These are phyloP conservation scores for Zalaria sp. DNA, from an alignment of 2,329 filamentous ascomycete genomes.

Conservation along the genomic window DNA sequence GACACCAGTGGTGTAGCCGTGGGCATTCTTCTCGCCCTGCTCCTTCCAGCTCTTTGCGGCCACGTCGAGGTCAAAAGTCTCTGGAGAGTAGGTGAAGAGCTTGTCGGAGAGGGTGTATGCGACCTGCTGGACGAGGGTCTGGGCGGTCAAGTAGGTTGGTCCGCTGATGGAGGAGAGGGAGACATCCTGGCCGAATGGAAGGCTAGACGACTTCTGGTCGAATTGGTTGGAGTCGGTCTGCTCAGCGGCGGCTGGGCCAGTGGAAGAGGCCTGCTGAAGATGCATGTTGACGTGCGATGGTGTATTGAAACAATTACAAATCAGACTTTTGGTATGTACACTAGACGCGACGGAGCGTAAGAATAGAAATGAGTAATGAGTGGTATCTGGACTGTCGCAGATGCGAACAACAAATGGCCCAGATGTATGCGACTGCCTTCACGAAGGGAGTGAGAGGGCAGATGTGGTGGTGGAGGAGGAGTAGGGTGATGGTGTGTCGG, in stretches of 20 bases:
- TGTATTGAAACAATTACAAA: background rate
- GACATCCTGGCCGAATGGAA: conserved; percentile 39
- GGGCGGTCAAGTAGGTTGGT: conserved; percentile 83
- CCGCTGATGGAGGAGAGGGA: conserved; percentile 53
- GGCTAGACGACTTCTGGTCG: conserved; percentile 29
- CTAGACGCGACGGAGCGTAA: too few relatives aligned
- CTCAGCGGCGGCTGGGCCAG: conserved; percentile 10
- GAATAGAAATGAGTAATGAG: too few relatives aligned
- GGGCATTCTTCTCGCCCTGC: conserved; percentile 59
- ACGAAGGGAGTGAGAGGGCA: too few relatives aligned
- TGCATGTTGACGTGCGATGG: conserved; percentile 12
- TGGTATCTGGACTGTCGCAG: too few relatives aligned
- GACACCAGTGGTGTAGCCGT: conserved; percentile 66
- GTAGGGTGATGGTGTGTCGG: too few relatives aligned
- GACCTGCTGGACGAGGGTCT: conserved; percentile 89
- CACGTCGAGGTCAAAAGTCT: conserved; percentile 80
- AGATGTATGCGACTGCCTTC: too few relatives aligned
- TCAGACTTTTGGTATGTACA: background rate
- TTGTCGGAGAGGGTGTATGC: conserved; percentile 92
- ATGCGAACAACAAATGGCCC: too few relatives aligned
- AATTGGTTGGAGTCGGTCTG: conserved; percentile 11
- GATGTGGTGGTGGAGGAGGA: too few relatives aligned
- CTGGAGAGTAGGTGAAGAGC: conserved; percentile 91
- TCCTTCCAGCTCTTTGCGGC: conserved; percentile 67
- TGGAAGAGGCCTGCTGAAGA: conserved; percentile 17